A percentile compares a stretch with the other conserved stretches of the same genome.
Conservation (phyloP, 805 yeast species). For the Pichia scutulata region DNA sequence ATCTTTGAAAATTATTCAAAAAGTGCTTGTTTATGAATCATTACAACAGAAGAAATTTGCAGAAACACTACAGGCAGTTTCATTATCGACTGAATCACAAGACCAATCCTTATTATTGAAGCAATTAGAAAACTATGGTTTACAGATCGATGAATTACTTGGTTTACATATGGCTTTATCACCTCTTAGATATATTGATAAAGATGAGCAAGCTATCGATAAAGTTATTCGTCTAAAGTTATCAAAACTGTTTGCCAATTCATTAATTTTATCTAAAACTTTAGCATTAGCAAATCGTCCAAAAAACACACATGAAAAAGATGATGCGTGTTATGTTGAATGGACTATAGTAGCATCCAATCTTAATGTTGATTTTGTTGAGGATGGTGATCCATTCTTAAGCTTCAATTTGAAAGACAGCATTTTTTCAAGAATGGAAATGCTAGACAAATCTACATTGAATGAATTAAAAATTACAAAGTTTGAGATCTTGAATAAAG, state of each 20-base stretch:
- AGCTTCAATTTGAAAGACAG: constrained; percentile 62
- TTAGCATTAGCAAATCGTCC: constrained; percentile 14
- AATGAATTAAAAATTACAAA: constrained; percentile 52
- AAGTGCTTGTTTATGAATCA: constrained; percentile 55
- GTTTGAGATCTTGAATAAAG: constrained; percentile 65
- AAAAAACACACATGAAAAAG: constrained; percentile 20
- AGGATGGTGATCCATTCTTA: constrained; percentile 47
- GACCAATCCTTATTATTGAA: constrained; percentile 34
- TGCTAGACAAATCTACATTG: constrained; percentile 57
- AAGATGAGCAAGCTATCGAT: constrained; percentile 23
- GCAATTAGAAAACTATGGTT: constrained; percentile 5
- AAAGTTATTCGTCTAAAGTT: constrained; percentile 30
- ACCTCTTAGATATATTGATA: constrained; percentile 40
- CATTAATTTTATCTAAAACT: constrained; percentile 39
- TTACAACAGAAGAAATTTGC: constrained; percentile 53
- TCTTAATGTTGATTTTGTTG: constrained; percentile 62
- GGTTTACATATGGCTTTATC: constrained; percentile 23
- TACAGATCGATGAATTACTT: constrained; percentile 7
- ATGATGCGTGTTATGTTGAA: constrained; percentile 31
- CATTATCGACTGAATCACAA: constrained; percentile 63
- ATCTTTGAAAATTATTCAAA: constrained; percentile 52
- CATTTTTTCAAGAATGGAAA: constrained; percentile 52
- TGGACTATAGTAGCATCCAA: constrained; percentile 63
- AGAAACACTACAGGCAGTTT: constrained; percentile 56
- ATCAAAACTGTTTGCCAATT: constrained; percentile 32